Evolutionary conservation across 768 basidiomycete genomes (phyloP).

Genomic region (Hericium rajendrae): DNA sequence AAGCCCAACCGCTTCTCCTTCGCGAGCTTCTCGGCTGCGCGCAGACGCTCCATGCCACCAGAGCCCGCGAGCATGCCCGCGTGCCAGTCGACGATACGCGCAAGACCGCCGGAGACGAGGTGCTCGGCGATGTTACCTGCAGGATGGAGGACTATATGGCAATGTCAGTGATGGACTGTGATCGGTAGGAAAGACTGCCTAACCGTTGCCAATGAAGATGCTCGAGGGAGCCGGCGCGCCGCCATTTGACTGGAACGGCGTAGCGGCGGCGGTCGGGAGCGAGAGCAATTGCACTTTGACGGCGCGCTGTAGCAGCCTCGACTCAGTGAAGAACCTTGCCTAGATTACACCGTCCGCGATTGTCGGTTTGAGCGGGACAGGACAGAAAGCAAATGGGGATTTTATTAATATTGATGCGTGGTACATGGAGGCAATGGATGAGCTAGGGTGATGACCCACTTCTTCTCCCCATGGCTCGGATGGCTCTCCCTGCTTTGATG

Average conservation of each 20-base stretch:
- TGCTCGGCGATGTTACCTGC: slow-evolving; percentile 92
- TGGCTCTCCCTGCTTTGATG: slow-evolving; percentile 63
- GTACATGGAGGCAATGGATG: background rate
- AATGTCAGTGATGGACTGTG: background rate
- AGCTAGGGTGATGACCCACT: slow-evolving; percentile 31
- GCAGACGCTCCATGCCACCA: slow-evolving; percentile 82
- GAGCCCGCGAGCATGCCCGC: slow-evolving; percentile 82
- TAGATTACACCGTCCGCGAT: slow-evolving; percentile 18
- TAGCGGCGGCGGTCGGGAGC: slow-evolving; percentile 66
- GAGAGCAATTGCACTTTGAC: slow-evolving; percentile 76
- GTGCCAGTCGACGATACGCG: slow-evolving; percentile 94
- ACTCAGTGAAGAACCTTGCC: slow-evolving; percentile 94
- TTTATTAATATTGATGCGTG: slow-evolving; percentile 1
- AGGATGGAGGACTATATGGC: slow-evolving; percentile 64
- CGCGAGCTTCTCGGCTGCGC: slow-evolving; percentile 72
- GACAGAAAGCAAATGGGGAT: background rate
- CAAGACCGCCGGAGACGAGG: slow-evolving; percentile 75
- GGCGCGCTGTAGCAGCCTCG: slow-evolving; percentile 67
- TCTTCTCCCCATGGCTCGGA: slow-evolving; percentile 88
- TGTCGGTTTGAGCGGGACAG: background rate
- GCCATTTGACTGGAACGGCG: slow-evolving; percentile 62
- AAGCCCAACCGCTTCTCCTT: slow-evolving; percentile 66
- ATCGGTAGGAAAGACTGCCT: slow-evolving; percentile 16
- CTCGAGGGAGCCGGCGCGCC: slow-evolving; percentile 58
- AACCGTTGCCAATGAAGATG: slow-evolving; percentile 83